phyloP scores from a whole-genome alignment of 495 filamentous ascomycete species.

The Penicillium coprophilum region DNA sequence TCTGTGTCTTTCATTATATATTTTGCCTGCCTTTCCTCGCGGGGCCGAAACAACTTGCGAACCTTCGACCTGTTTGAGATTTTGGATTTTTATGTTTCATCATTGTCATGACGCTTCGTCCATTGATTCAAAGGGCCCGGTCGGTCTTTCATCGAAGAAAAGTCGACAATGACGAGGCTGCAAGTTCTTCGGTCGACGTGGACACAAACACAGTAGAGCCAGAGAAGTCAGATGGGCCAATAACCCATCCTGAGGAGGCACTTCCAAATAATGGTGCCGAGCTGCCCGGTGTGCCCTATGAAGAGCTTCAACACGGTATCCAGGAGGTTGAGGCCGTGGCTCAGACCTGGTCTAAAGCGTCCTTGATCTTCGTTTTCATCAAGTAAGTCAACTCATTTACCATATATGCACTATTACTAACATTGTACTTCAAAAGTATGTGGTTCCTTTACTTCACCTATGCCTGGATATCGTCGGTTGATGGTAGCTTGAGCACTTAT shows the following conservation, averaged over 20 bases:
- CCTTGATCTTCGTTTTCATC: conserved; percentile 35
- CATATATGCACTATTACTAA: background rate
- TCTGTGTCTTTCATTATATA: background rate
- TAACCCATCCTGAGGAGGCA: conserved; percentile 3
- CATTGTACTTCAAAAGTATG: conserved; percentile 24
- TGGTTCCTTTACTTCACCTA: conserved; percentile 33
- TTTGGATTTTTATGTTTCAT: background rate
- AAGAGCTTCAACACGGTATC: conserved; percentile 35
- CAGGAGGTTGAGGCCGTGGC: conserved; percentile 38
- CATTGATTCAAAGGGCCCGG: conserved; percentile 12
- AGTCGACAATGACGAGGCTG: conserved; percentile 8
- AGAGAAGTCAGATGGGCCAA: conserved; percentile 3
- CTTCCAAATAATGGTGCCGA: conserved; percentile 11
- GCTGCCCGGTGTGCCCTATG: conserved; percentile 10
- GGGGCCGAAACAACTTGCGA: background rate
- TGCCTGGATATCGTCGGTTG: conserved; percentile 32
- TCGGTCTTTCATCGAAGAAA: conserved; percentile 12
- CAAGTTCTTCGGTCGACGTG: background rate
- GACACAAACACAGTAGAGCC: background rate
- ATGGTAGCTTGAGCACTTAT: conserved; percentile 28
- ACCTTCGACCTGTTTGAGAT: background rate
- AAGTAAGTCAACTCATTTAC: conserved; percentile 24
- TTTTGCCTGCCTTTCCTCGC: background rate
- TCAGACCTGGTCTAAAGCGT: conserved; percentile 32
- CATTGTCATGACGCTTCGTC: conserved; percentile 10